Evolutionary conservation across 768 basidiomycete genomes (phyloP).

Genomic region (Podaxis sp.): DNA sequence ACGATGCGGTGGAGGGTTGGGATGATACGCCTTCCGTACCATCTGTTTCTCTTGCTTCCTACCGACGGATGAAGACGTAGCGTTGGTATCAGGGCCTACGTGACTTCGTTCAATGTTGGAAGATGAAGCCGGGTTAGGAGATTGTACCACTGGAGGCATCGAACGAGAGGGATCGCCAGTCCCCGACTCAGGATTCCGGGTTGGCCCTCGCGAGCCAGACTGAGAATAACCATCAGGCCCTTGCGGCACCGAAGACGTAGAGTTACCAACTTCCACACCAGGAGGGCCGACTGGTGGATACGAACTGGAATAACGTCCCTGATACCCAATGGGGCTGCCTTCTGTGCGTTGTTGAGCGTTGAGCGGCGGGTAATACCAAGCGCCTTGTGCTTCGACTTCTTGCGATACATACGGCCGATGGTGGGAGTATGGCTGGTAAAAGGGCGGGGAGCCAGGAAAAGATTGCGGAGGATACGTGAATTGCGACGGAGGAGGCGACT

Average conservation of each 20-base stretch:
- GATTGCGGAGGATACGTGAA: conserved; percentile 39
- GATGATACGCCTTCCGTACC: conserved; percentile 61
- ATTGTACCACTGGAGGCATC: conserved; percentile 3
- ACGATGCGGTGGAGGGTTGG: conserved; percentile 68
- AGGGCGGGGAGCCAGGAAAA: conserved; percentile 33
- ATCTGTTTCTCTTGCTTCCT: conserved; percentile 27
- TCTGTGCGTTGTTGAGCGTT: conserved; percentile 25
- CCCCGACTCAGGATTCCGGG: conserved; percentile 6
- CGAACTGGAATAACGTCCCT: conserved; percentile 29
- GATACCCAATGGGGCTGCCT: conserved; percentile 28
- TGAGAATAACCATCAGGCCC: conserved; percentile 17
- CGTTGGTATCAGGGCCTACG: conserved; percentile 7
- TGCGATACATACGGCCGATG: conserved; percentile 21
- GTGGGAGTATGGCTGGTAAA: conserved; percentile 34
- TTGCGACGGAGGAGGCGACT: conserved; percentile 29
- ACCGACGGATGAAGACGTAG: conserved; percentile 18
- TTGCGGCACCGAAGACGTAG: conserved; percentile 18
- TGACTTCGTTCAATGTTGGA: conserved; percentile 13
- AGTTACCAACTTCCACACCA: conserved; percentile 22
- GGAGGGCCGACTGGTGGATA: conserved; percentile 28
- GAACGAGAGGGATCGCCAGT: not conserved
- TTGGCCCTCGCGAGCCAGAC: conserved; percentile 4
- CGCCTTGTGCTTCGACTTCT: conserved; percentile 39
- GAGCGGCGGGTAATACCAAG: conserved; percentile 54
- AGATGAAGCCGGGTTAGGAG: conserved; percentile 14